Evolutionary conservation across 441 rosid species (phyloP).

Genomic region (Daphne laureola): DNA sequence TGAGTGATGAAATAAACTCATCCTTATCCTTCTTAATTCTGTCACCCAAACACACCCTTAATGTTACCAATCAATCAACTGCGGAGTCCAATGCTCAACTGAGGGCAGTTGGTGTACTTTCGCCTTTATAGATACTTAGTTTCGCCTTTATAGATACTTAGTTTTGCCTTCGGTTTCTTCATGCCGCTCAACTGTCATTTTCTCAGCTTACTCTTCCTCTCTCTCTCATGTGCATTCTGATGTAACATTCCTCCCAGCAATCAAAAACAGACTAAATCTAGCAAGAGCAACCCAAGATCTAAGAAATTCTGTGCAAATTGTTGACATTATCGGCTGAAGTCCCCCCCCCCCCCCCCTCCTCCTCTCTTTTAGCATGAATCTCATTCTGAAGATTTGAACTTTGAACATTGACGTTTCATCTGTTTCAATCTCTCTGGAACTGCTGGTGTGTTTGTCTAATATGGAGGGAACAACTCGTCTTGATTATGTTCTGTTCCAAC

Average conservation of each 20-base stretch:
- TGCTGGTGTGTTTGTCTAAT: slow-evolving; percentile 8
- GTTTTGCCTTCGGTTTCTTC: slow-evolving; percentile 3
- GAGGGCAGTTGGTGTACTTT: too few relatives aligned
- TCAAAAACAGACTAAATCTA: slow-evolving; percentile 6
- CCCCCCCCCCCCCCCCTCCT: too few relatives aligned
- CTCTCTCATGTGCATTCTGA: background rate
- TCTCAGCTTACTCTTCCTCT: slow-evolving; percentile 13
- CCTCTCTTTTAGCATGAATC: background rate
- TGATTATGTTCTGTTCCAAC: slow-evolving; percentile 83
- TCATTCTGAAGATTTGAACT: background rate
- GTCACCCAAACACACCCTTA: too few relatives aligned
- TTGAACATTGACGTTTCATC: background rate
- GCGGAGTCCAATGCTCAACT: too few relatives aligned
- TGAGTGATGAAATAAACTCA: too few relatives aligned
- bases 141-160: slow-evolving; percentile 1
- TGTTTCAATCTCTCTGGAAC: background rate
- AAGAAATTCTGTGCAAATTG: slow-evolving; percentile 5
- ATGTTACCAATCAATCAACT: too few relatives aligned
- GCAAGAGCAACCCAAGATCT: slow-evolving; percentile 12
- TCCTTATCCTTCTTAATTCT: too few relatives aligned
- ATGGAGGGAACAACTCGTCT: slow-evolving; percentile 86
- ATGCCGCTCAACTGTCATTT: slow-evolving; percentile 13
- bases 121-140: slow-evolving; percentile 2
- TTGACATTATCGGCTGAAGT: background rate
- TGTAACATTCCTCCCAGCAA: slow-evolving; percentile 14